These are phyloP conservation scores for Fraxinus platypoda DNA, from an alignment of 305 asterid genomes.

Conservation along the genomic window DNA sequence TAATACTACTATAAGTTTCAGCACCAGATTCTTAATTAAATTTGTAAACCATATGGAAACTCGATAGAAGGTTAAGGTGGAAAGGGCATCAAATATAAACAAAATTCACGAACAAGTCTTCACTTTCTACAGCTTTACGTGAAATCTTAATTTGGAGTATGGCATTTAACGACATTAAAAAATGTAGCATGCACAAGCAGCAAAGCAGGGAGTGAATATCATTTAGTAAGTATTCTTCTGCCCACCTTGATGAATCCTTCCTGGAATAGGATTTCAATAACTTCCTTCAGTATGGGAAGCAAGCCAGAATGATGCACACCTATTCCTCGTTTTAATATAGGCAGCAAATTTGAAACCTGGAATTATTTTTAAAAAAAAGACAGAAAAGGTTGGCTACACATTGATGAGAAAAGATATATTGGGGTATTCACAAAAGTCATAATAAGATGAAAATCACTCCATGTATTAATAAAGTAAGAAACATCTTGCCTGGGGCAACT, in stretches of 20 bases:
- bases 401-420: background rate
- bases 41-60: background rate
- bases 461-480: slow-evolving; percentile 5
- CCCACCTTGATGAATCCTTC: slow-evolving; percentile 96
- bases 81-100: slow-evolving; percentile 1
- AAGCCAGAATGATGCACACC: slow-evolving; percentile 99
- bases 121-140: background rate
- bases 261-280: slow-evolving; percentile 93
- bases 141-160: background rate
- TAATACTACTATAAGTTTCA: background rate
- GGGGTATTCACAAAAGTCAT: background rate
- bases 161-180: background rate
- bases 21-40: background rate
- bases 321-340: slow-evolving; percentile 89
- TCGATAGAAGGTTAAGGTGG: slow-evolving; percentile 3
- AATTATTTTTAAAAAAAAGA: slow-evolving; percentile 5
- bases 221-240: slow-evolving; percentile 15
- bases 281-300: slow-evolving; percentile 97
- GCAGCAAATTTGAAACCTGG: slow-evolving; percentile 93
- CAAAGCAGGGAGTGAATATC: slow-evolving; percentile 13
- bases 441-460: slow-evolving; percentile 8
- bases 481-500: slow-evolving; percentile 77
- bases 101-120: slow-evolving; percentile 15
- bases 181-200: background rate
- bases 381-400: background rate